Evolutionary conservation across 306 rosid species (phyloP), one percentile per base, ranked within the genome.

Genomic region (Myrica gale): DNA sequence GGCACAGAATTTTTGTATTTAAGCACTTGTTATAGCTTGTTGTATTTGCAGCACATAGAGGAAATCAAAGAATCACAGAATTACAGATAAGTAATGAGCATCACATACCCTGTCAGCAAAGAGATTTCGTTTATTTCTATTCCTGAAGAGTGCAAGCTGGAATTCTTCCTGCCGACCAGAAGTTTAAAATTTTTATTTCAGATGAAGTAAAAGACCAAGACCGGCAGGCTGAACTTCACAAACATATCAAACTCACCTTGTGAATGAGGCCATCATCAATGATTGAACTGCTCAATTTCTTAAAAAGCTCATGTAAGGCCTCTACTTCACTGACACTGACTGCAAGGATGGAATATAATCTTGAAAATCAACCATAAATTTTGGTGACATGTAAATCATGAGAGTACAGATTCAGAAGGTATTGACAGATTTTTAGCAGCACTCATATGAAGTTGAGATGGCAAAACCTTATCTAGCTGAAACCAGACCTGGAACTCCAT

Each of bases 241-340:
- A 32, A 60, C 9, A n/a, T 17, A 21, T 43, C 2, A 67, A 61
- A 85, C 82, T 72, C 72, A 91, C 98, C 97, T 78, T 88, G 82
- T 94, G 98, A 81, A 94, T 88, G 37, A 87, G 88, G 65, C 89
- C 96, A 76, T 94, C 98, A 78, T 84, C 82, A 77, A 86, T 41
- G 75, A 94, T 84, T 41, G 97, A 90, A 82, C 91, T 91, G 84
- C 98, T 94, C 82, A 94, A 60, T 84, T 90, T 94, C 87, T 82
- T 84, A 76, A 77, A 94, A 62, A 94, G 98, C 80, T 83, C 97
- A 39, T 84, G 72, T 67, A 94, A 84, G 63, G 98, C 97, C 77
- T 88, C 90, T 20, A 94, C 94, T 76, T 94, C 98, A 72, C 78
- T 90, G 75, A 87, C 92, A 16, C 91, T 78, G 84, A 94, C 97